These are phyloP conservation scores for Chernovozyma sophiae-reginae DNA, from an alignment of 1,139 yeast genomes.

Conservation along the genomic window DNA sequence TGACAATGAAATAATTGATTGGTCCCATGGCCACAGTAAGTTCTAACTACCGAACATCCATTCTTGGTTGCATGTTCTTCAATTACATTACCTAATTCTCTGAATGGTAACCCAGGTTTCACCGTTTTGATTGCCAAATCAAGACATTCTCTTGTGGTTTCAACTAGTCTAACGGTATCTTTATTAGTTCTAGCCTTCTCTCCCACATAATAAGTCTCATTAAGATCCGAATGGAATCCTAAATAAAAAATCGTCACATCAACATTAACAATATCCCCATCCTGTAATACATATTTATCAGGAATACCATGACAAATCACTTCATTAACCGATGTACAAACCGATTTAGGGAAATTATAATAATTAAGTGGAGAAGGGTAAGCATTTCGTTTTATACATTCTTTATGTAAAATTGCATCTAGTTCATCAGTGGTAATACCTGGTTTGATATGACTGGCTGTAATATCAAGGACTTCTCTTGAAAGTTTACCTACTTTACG, in stretches of 20 bases:
- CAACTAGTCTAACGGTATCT: slow-evolving; percentile 82
- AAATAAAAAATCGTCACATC: slow-evolving; percentile 83
- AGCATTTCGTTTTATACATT: slow-evolving; percentile 82
- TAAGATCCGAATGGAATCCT: slow-evolving; percentile 92
- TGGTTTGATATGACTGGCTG: slow-evolving; percentile 77
- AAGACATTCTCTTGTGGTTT: slow-evolving; percentile 87
- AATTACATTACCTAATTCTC: slow-evolving; percentile 83
- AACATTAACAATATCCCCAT: slow-evolving; percentile 91
- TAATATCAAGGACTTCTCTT: slow-evolving; percentile 82
- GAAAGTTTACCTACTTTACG: slow-evolving; percentile 72
- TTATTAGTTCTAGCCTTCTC: slow-evolving; percentile 74
- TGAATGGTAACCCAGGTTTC: slow-evolving; percentile 89
- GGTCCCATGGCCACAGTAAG: slow-evolving; percentile 94
- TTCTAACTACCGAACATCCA: slow-evolving; percentile 80
- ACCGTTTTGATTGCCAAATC: slow-evolving; percentile 78
- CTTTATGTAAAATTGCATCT: slow-evolving; percentile 82
- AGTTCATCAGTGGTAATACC: slow-evolving; percentile 94
- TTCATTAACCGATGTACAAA: slow-evolving; percentile 93
- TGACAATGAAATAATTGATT: slow-evolving; percentile 85
- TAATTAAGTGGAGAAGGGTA: slow-evolving; percentile 97
- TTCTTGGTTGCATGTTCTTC: slow-evolving; percentile 82
- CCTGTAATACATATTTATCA: slow-evolving; percentile 77
- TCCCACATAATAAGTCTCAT: slow-evolving; percentile 96
- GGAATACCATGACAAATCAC: slow-evolving; percentile 98
- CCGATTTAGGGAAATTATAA: slow-evolving; percentile 88